These are phyloP conservation scores for Tricholoma furcatifolium DNA, from an alignment of 768 basidiomycete genomes.

Conservation along the genomic window DNA sequence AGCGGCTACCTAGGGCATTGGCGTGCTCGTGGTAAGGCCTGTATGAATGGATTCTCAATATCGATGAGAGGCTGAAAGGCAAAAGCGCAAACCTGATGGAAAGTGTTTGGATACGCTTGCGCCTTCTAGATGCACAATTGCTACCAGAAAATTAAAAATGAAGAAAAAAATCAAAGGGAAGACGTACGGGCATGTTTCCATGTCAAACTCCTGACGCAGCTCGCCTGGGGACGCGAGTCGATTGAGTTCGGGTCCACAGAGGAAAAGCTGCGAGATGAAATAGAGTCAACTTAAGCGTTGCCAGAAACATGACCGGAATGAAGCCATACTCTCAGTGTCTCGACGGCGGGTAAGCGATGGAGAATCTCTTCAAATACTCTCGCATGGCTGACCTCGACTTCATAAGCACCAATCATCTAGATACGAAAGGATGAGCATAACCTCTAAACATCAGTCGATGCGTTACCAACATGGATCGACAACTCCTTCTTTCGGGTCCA, in stretches of 20 bases:
- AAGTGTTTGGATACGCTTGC: slow-evolving; percentile 25
- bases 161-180: background rate
- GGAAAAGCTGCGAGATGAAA: slow-evolving; percentile 1
- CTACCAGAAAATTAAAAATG: slow-evolving; percentile 12
- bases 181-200: slow-evolving; percentile 32
- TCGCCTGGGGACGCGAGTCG: background rate
- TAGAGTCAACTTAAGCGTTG: background rate
- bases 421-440: background rate
- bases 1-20: slow-evolving; percentile 12
- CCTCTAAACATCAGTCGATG: background rate
- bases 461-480: slow-evolving; percentile 19
- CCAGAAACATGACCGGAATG: background rate
- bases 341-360: slow-evolving; percentile 30
- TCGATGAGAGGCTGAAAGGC: too few relatives aligned
- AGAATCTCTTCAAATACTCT: slow-evolving; percentile 33
- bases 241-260: slow-evolving; percentile 8
- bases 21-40: slow-evolving; percentile 32
- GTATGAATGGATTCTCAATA: background rate
- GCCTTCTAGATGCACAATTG: slow-evolving; percentile 20
- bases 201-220: slow-evolving; percentile 10
- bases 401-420: slow-evolving; percentile 27
- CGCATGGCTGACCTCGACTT: slow-evolving; percentile 19
- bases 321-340: slow-evolving; percentile 24
- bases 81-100: slow-evolving; percentile 21
- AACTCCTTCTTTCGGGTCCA: slow-evolving; percentile 20